Percentiles rank a stretch among this genome's conserved stretches.
Conservation (phyloP, 257 asterid genomes). For the Leonotis leonurus region DNA sequence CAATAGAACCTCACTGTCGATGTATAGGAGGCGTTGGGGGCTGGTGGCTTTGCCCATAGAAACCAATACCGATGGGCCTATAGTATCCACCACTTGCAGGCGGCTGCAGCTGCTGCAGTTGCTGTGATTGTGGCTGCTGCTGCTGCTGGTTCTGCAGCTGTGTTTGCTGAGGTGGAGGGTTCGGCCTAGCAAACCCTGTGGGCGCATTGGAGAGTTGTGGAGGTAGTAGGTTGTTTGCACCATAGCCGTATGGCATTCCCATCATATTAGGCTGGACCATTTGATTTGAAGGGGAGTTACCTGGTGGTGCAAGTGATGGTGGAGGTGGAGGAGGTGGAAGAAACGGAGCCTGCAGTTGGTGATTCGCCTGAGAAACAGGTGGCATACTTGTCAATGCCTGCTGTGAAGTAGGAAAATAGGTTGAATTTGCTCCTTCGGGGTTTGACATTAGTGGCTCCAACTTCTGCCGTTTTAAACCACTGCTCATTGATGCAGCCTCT, state of each 20-base stretch:
- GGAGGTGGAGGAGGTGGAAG: conserved; percentile 42
- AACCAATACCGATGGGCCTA: conserved; percentile 75
- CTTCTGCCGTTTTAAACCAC: conserved; percentile 66
- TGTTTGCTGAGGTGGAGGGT: conserved; percentile 35
- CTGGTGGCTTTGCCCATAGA: conserved; percentile 79
- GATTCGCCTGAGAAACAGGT: conserved; percentile 37
- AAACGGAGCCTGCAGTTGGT: conserved; percentile 37
- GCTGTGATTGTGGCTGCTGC: conserved; percentile 26
- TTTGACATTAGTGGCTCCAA: conserved; percentile 44
- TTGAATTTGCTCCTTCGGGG: conserved; percentile 39
- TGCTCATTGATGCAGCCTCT: conserved; percentile 74
- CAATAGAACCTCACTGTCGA: conserved; percentile 49
- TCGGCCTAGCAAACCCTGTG: conserved; percentile 46
- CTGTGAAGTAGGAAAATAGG: conserved; percentile 39
- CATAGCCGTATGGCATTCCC: conserved; percentile 52
- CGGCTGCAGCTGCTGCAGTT: conserved; percentile 27
- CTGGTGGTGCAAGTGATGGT: conserved; percentile 32
- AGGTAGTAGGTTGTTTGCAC: conserved; percentile 35
- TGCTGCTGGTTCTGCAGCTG: conserved; percentile 23
- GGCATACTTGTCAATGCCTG: conserved; percentile 39
- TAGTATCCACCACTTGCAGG: conserved; percentile 53
- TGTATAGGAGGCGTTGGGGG: conserved; percentile 75
- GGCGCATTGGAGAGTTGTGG: conserved; percentile 33
- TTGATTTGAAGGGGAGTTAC: conserved; percentile 25
- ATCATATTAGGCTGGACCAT: conserved; percentile 22